phyloP scores from a whole-genome alignment of 148 eudicot genomes.

The Pouteria glomerata region DNA sequence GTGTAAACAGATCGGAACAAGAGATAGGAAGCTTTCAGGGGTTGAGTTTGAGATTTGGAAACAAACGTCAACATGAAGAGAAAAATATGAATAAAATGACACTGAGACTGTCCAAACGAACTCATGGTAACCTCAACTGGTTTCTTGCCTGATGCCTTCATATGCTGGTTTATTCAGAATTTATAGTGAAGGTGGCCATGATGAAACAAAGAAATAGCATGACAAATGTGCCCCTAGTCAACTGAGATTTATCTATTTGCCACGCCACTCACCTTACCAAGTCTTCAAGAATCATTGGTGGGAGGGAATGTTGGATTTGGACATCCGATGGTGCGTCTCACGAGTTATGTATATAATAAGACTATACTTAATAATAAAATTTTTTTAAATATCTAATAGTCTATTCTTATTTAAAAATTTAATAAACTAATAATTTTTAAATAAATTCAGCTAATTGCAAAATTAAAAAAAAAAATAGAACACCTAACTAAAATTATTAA shows the following conservation, averaged over 20 bases:
- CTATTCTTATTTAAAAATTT: too few relatives aligned
- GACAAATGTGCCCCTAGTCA: neutral
- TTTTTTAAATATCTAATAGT: too few relatives aligned
- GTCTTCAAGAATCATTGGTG: too few relatives aligned
- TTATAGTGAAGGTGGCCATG: slow-evolving; percentile 6
- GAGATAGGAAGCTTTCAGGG: neutral
- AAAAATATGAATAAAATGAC: neutral
- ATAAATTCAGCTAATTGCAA: too few relatives aligned
- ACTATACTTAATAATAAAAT: too few relatives aligned
- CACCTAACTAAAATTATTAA: too few relatives aligned
- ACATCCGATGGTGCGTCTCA: too few relatives aligned
- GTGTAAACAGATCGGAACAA: slow-evolving; percentile 7
- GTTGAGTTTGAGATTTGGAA: neutral
- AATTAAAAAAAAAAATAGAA: too few relatives aligned
- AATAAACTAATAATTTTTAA: too few relatives aligned
- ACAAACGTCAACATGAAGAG: neutral
- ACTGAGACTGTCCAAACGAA: neutral
- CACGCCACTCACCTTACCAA: neutral
- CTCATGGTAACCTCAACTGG: neutral
- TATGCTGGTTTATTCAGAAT: neutral
- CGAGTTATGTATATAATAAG: too few relatives aligned
- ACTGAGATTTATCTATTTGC: neutral
- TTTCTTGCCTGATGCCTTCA: neutral
- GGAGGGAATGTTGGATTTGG: neutral
- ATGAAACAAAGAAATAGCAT: neutral